A percentile compares a stretch with the other conserved stretches of the same genome.
These are phyloP conservation scores for Huiozyma sinensis DNA, from an alignment of 805 yeast species.

Conservation along the genomic window DNA sequence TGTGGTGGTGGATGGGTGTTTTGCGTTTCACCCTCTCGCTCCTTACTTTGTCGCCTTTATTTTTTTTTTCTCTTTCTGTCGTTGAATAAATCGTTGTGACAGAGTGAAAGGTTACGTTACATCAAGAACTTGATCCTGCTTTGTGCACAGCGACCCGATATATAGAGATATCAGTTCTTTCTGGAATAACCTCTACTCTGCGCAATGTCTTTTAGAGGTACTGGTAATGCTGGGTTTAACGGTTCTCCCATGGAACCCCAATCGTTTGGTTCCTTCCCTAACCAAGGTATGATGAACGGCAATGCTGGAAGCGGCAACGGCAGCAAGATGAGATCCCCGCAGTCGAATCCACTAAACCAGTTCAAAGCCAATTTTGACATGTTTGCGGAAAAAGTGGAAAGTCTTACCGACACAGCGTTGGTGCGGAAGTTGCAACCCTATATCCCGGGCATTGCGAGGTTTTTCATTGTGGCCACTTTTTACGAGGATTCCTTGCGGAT, in stretches of 20 bases:
- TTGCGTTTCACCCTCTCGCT: no score
- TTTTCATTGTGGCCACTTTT: constrained; percentile 87
- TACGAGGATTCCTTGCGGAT: constrained; percentile 84
- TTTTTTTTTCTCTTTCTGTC: no score
- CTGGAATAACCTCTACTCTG: no score
- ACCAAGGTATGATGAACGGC: not conserved
- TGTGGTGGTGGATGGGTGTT: no score
- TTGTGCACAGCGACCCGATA: no score
- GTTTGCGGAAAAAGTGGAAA: constrained; percentile 1
- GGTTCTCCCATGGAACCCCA: constrained; percentile 2
- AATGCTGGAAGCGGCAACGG: not conserved
- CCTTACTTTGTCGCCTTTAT: no score
- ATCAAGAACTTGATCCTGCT: no score
- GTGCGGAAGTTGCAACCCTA: constrained; percentile 49
- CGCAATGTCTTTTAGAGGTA: constrained; percentile 1
- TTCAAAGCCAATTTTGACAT: not conserved
- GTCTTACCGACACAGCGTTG: constrained; percentile 1
- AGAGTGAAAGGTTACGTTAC: no score
- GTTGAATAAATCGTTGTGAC: no score
- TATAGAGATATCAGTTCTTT: no score
- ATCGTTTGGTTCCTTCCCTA: constrained; percentile 1
- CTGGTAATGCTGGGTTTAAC: constrained; percentile 1
- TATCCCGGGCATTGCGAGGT: constrained; percentile 81
- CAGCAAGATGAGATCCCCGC: not conserved
- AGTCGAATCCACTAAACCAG: not conserved